Evolutionary conservation across 2,329 filamentous ascomycete genomes (phyloP).

Genomic region (Alternaria conjuncta): DNA sequence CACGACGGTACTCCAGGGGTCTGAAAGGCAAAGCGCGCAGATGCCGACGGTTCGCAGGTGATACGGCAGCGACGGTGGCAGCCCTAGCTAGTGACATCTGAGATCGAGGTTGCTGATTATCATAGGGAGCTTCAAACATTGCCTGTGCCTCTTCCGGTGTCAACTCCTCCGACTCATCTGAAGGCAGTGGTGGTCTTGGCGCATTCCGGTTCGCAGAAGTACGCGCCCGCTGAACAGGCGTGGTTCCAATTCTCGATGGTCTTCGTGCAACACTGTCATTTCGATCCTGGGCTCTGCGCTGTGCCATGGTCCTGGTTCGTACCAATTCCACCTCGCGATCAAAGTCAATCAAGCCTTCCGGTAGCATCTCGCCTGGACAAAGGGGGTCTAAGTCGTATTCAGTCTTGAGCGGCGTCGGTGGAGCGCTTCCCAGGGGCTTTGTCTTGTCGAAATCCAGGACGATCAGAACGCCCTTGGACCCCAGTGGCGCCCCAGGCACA

Average conservation of each 20-base stretch:
- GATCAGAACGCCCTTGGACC: constrained; percentile 47
- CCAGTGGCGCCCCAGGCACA: constrained; percentile 33
- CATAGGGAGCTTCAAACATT: constrained; percentile 49
- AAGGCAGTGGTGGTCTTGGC: constrained; percentile 22
- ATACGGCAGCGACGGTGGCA: constrained; percentile 64
- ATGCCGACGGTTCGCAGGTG: constrained; percentile 72
- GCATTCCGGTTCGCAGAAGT: constrained; percentile 33
- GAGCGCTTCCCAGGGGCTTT: constrained; percentile 25
- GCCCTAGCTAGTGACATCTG: constrained; percentile 49
- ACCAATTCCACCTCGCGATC: constrained; percentile 51
- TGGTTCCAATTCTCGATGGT: constrained; percentile 33
- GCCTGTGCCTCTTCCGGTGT: constrained; percentile 46
- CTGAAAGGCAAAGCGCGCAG: constrained; percentile 63
- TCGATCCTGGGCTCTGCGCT: constrained; percentile 42
- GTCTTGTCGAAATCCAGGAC: constrained; percentile 49
- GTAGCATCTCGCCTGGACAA: constrained; percentile 46
- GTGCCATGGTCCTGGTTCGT: constrained; percentile 46
- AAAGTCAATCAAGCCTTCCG: constrained; percentile 50
- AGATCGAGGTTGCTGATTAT: constrained; percentile 49
- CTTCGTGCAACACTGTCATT: constrained; percentile 25
- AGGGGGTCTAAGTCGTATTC: constrained; percentile 48
- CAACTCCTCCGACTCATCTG: constrained; percentile 42
- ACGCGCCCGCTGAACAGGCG: constrained; percentile 37
- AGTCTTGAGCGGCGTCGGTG: constrained; percentile 36
- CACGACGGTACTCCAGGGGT: constrained; percentile 69